phyloP scores from a whole-genome alignment of 2,329 filamentous ascomycete genomes.

The Xylaria sp. region DNA sequence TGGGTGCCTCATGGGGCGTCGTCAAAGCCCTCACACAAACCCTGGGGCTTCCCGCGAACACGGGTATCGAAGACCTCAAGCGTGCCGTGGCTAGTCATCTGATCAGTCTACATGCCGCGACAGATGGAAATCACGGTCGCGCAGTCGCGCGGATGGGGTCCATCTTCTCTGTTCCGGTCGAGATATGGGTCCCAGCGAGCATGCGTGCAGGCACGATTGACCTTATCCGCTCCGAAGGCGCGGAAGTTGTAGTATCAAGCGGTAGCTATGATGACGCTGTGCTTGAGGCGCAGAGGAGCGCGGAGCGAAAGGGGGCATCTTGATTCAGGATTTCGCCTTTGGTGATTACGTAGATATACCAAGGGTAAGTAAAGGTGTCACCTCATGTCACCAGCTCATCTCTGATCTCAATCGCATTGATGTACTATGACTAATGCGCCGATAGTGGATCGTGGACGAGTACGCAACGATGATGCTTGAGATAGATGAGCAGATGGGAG shows the following conservation, averaged over 20 bases:
- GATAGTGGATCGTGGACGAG: conserved; percentile 74
- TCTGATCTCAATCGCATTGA: too few relatives aligned
- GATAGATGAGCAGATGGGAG: conserved; percentile 62
- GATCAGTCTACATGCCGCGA: conserved; percentile 65
- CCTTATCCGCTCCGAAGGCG: conserved; percentile 66
- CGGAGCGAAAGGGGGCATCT: conserved; percentile 50
- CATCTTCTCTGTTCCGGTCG: conserved; percentile 57
- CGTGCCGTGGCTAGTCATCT: conserved; percentile 35
- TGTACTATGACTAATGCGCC: background rate
- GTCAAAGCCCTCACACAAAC: conserved; percentile 59
- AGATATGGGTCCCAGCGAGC: conserved; percentile 65
- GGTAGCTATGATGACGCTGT: conserved; percentile 70
- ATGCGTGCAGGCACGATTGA: conserved; percentile 59
- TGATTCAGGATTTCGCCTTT: conserved; percentile 73
- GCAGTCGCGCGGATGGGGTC: conserved; percentile 54
- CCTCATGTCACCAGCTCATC: too few relatives aligned
- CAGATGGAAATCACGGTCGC: conserved; percentile 76
- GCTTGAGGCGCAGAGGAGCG: conserved; percentile 50
- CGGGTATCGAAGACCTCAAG: conserved; percentile 51
- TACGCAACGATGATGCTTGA: conserved; percentile 75
- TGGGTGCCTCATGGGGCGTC: conserved; percentile 75
- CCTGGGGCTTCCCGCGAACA: conserved; percentile 49
- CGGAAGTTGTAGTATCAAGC: conserved; percentile 57
- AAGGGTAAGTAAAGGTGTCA: conserved; percentile 46
- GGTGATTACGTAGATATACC: conserved; percentile 69